Evolutionary conservation across 169 alveolate genomes (phyloP).

Genomic region (Amoebophrya sp.): DNA sequence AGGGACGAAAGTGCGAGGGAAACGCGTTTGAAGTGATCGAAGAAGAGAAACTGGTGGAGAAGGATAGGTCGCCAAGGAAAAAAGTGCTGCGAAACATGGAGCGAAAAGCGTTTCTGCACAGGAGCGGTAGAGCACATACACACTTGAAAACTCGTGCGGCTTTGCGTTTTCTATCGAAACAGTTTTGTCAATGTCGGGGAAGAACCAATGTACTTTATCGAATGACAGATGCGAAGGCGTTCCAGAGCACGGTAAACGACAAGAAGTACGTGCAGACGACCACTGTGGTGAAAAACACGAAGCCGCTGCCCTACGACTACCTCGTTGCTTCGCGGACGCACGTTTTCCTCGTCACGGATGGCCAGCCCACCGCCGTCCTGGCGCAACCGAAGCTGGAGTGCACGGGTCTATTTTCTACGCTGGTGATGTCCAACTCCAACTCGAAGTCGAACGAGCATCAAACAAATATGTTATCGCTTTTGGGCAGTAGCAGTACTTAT

Average conservation of each 20-base stretch:
- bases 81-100: not conserved
- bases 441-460: too few species aligned
- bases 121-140: not conserved
- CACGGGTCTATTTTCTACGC: not conserved
- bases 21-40: not conserved
- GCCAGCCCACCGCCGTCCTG: not conserved
- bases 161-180: too few species aligned
- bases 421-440: too few species aligned
- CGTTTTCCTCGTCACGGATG: not conserved
- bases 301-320: not conserved
- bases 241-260: not conserved
- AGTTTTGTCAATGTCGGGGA: too few species aligned
- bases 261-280: not conserved
- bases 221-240: too few species aligned
- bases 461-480: too few species aligned
- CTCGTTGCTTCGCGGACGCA: not conserved
- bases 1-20: not conserved
- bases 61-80: not conserved
- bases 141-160: too few species aligned
- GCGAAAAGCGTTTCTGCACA: not conserved
- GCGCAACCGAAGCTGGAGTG: not conserved
- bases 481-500: too few species aligned
- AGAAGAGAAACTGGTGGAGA: not conserved
- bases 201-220: too few species aligned
- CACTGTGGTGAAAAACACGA: not conserved